Base-by-base conservation (phyloP, 495 filamentous ascomycete species). In the Podospora didyma region DNA sequence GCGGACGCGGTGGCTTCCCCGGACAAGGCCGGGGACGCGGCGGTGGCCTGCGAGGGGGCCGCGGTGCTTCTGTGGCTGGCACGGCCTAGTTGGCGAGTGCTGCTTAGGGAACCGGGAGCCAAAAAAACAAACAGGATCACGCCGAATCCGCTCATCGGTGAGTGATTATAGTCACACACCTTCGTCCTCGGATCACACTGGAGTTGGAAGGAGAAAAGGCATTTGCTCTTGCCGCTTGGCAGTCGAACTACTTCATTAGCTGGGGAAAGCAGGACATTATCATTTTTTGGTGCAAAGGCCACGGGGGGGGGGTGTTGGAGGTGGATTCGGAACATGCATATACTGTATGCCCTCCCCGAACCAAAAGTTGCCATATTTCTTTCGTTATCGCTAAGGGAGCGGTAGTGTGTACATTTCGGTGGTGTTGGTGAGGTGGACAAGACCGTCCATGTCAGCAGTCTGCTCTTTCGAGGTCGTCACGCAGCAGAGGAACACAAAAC, bases 1-100 rank as follows among this genome's bases (percentile, higher is more conserved):
- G 84, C 65, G 83, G 85, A 54, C 82, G 87, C 37, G 86, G 87
- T 57, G 83, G 79, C 63, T 80, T 77, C 56, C 84, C 84, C 65
- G 82, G 85, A 48, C 84, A 88, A 64, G 48, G 53, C 16, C 61
- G 75, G 16, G 69, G 77, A 16, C 78, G 84, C 56, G 79, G 83
- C 67, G 83, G 85, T 49, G 83, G 85, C 49, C 82, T 86, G 60
- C 69, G 74, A 41, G 72, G 76, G 21, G 75, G 77, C 24, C 68
- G 80, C 47, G 74, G 77, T 46, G 60, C 73, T 16, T 45, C 53
- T 39, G 75, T 79, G 48, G 50, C 57, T 24, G 60, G 63, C 47
- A 46, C 62, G 34, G 63, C 64, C 41, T 70, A 69, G 64, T 26
- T 57, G 55, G 62, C 55, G 21, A 44, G 31, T 16, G 14, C 59